Evolutionary conservation across 768 basidiomycete genomes (phyloP).

Genomic region (Tricholoma terreum): DNA sequence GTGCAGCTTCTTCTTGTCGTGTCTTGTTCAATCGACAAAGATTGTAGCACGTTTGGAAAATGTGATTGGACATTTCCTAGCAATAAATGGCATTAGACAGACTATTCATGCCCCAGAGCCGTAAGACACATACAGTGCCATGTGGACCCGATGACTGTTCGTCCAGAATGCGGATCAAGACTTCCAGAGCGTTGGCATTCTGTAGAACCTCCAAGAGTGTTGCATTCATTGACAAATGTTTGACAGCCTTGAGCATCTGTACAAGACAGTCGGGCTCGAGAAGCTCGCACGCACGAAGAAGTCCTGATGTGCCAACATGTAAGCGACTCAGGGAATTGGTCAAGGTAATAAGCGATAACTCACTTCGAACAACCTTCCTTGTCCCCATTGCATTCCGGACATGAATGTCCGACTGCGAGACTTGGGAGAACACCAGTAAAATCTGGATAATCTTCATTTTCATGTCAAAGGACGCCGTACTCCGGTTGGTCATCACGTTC

Average conservation of each 20-base stretch:
- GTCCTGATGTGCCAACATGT: constrained; percentile 42
- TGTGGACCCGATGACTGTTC: constrained; percentile 77
- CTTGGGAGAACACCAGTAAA: constrained; percentile 88
- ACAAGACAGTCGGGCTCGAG: constrained; percentile 88
- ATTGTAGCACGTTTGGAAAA: constrained; percentile 97
- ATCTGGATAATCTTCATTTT: constrained; percentile 90
- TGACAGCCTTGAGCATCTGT: constrained; percentile 89
- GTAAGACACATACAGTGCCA: constrained; percentile 59
- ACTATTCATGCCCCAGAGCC: background rate
- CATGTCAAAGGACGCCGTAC: constrained; percentile 63
- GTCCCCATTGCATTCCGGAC: constrained; percentile 91
- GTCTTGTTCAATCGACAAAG: constrained; percentile 93
- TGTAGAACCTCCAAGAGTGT: constrained; percentile 89
- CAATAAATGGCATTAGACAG: background rate
- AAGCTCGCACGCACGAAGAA: constrained; percentile 83
- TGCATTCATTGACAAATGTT: constrained; percentile 93
- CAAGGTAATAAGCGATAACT: constrained; percentile 30
- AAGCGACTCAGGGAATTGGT: background rate
- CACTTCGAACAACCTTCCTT: constrained; percentile 84
- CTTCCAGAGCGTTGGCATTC: constrained; percentile 93
- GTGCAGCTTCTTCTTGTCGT: constrained; percentile 95
- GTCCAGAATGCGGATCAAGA: constrained; percentile 81
- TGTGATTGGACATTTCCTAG: constrained; percentile 95
- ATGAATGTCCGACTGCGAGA: constrained; percentile 92
- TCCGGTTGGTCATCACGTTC: constrained; percentile 79